phyloP scores from a whole-genome alignment of 768 basidiomycete species.

The Lactifluus echinatus region DNA sequence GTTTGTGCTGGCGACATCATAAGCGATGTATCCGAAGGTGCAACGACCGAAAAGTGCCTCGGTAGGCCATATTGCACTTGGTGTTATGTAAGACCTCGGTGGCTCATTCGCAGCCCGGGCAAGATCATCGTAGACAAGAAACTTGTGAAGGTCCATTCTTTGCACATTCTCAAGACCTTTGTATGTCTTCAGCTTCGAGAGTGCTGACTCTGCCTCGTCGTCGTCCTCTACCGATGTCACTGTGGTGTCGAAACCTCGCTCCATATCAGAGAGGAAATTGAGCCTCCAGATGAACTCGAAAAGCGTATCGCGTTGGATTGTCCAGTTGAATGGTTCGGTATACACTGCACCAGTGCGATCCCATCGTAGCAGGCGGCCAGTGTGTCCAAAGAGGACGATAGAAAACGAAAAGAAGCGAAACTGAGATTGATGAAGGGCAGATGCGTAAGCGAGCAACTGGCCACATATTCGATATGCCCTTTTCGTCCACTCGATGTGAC shows the following conservation, averaged over 20 bases:
- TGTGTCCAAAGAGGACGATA: background rate
- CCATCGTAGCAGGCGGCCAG: conserved; percentile 8
- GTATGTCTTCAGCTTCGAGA: background rate
- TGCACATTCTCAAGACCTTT: background rate
- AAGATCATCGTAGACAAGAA: background rate
- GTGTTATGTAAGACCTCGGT: too few relatives aligned
- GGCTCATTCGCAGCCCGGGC: too few relatives aligned
- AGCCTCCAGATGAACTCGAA: conserved; percentile 9
- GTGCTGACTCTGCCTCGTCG: background rate
- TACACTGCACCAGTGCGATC: conserved; percentile 1
- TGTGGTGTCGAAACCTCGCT: background rate
- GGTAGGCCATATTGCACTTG: too few relatives aligned
- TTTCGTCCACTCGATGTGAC: background rate
- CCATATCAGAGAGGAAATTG: background rate
- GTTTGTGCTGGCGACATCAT: background rate
- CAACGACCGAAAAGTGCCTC: too few relatives aligned
- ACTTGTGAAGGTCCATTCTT: background rate
- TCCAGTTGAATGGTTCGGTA: conserved; percentile 4
- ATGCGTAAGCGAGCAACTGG: background rate
- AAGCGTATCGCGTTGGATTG: background rate
- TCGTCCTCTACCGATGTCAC: background rate
- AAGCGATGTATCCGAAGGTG: too few relatives aligned
- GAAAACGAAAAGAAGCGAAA: background rate
- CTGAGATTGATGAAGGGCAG: background rate
- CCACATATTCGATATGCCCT: background rate